Percentiles rank a stretch among this genome's conserved stretches.
Evolutionary conservation across 169 alveolate genomes (phyloP).

Genomic region (Amoebophrya sp.): DNA sequence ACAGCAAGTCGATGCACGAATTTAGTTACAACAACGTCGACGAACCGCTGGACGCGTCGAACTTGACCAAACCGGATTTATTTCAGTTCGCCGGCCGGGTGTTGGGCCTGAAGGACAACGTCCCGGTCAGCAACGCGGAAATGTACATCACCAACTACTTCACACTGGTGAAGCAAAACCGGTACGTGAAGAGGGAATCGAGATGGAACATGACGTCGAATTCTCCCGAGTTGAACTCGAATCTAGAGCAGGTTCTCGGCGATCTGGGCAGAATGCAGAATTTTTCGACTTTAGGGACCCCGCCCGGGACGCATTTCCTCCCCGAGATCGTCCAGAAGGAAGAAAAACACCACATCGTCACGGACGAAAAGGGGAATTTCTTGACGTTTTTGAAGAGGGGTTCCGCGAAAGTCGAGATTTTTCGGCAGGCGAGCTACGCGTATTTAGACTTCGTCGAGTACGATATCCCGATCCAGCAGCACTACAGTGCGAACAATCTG

Average conservation of each 20-base stretch:
- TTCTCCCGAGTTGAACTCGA: too few species aligned
- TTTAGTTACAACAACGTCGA: background rate
- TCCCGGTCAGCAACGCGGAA: background rate
- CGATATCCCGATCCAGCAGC: background rate
- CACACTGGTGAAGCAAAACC: background rate
- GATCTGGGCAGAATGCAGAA: background rate
- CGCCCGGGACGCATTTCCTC: background rate
- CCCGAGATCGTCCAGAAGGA: background rate
- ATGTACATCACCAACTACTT: slow-evolving; percentile 17
- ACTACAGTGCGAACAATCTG: background rate
- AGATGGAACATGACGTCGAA: background rate
- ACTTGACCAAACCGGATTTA: background rate
- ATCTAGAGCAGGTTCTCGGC: background rate
- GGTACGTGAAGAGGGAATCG: background rate
- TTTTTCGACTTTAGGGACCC: background rate
- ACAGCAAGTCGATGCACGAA: background rate
- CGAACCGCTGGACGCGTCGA: background rate
- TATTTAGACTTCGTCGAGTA: background rate
- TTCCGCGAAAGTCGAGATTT: background rate
- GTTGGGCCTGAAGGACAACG: background rate
- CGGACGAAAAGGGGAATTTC: background rate
- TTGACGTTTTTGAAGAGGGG: background rate
- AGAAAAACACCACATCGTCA: background rate
- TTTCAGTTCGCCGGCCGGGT: background rate
- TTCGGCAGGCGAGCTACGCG: background rate